Evolutionary conservation across 306 rosid genomes (phyloP).

Genomic region (Sindora glabra): DNA sequence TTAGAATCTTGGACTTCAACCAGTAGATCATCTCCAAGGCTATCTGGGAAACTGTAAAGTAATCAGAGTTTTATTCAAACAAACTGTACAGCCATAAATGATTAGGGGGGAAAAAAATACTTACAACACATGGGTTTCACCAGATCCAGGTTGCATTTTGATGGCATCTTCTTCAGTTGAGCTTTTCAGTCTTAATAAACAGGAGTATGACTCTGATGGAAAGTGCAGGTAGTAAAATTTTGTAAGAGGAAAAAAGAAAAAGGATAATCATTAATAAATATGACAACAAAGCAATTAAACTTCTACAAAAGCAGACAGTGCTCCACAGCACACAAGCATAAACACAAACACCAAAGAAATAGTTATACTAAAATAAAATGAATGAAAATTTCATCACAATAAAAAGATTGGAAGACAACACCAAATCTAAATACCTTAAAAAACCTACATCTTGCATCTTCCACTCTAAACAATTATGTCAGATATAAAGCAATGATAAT

Average conservation of each 20-base stretch:
- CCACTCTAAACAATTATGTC: too few relatives aligned
- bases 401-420: too few relatives aligned
- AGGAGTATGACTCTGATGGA: conserved; percentile 67
- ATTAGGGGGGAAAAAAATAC: conserved; percentile 15
- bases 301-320: too few relatives aligned
- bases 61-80: conserved; percentile 38
- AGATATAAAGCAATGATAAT: too few relatives aligned
- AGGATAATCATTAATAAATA: not conserved
- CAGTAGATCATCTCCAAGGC: conserved; percentile 83
- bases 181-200: conserved; percentile 83
- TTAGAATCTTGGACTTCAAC: conserved; percentile 93
- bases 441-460: too few relatives aligned
- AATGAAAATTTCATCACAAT: too few relatives aligned
- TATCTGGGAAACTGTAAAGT: conserved; percentile 92
- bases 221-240: conserved; percentile 17
- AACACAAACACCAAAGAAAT: too few relatives aligned
- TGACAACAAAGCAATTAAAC: not conserved
- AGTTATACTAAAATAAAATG: too few relatives aligned
- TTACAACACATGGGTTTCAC: conserved; percentile 89
- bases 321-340: too few relatives aligned
- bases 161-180: conserved; percentile 71
- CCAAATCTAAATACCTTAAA: too few relatives aligned
- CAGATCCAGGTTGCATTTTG: conserved; percentile 87
- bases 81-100: not conserved
- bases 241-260: not conserved